Percentiles rank a stretch among this genome's conserved stretches.
These are phyloP conservation scores for Casuarina equisetifolia DNA, from an alignment of 306 rosid species.

Conservation along the genomic window DNA sequence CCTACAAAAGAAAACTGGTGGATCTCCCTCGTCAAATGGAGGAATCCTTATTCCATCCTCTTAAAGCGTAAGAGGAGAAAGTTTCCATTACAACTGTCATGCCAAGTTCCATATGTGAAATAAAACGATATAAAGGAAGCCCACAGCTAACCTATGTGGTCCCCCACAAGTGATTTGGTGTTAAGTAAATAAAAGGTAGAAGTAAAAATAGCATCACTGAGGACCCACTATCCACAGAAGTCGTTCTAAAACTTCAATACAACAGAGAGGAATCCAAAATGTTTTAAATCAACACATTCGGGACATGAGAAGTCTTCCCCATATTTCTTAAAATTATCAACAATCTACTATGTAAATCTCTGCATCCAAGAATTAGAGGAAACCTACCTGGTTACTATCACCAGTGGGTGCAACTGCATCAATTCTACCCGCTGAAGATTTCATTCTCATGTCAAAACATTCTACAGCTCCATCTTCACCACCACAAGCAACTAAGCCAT, in stretches of 20 bases:
- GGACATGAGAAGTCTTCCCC: conserved; percentile 8
- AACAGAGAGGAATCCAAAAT: neutral
- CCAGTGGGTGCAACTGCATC: conserved; percentile 78
- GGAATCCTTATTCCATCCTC: neutral
- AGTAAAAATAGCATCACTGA: neutral
- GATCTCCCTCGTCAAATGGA: neutral
- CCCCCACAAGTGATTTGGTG: neutral
- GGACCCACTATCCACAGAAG: neutral
- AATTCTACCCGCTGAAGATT: conserved; percentile 87
- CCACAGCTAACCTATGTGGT: neutral
- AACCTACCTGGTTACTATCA: conserved; percentile 67
- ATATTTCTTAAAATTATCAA: neutral
- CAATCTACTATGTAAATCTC: conserved; percentile 4
- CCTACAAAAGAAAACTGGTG: conserved; percentile 1
- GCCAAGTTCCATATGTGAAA: neutral
- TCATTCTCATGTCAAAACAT: conserved; percentile 81
- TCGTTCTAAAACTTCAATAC: neutral
- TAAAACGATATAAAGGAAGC: neutral
- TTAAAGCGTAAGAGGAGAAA: neutral
- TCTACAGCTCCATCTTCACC: conserved; percentile 96
- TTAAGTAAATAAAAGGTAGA: neutral
- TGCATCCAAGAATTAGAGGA: conserved; percentile 20
- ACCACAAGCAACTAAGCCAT: conserved; percentile 93
- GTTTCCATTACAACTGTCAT: neutral
- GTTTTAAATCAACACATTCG: neutral